Percentiles rank a stretch among this genome's conserved stretches.
phyloP scores from a whole-genome alignment of 345 rosid genomes.

The Ceriops zippeliana region DNA sequence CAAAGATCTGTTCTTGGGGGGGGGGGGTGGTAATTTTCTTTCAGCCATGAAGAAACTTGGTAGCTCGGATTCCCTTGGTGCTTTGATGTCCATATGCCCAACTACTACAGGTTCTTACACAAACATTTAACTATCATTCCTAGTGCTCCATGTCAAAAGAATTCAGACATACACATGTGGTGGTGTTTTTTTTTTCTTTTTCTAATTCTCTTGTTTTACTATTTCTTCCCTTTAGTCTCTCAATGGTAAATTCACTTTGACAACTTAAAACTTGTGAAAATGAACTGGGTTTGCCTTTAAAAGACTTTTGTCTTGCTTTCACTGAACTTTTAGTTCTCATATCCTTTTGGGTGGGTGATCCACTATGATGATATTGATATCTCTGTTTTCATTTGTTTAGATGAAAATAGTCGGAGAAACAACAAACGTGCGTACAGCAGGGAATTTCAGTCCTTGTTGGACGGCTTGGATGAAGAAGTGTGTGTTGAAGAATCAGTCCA shows the following conservation, averaged over 20 bases:
- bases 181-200: background rate
- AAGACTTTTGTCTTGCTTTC: no score
- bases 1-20: conserved; percentile 20
- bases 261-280: no score
- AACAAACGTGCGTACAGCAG: conserved; percentile 46
- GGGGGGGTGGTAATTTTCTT: conserved; percentile 1
- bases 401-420: conserved; percentile 55
- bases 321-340: background rate
- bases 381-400: conserved; percentile 27
- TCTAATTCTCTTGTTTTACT: no score
- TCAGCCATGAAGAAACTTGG: conserved; percentile 75
- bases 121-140: conserved; percentile 10
- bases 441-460: conserved; percentile 71
- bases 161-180: conserved; percentile 21
- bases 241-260: no score
- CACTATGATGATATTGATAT: no score
- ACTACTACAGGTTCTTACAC: conserved; percentile 53
- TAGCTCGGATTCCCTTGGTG: conserved; percentile 87
- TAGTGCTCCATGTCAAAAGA: conserved; percentile 12
- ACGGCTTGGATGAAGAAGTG: conserved; percentile 73
- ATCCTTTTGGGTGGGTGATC: background rate
- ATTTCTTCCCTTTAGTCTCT: no score
- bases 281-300: no score
- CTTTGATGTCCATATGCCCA: conserved; percentile 74
- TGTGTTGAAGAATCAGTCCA: conserved; percentile 66